phyloP scores from a whole-genome alignment of 208 protist genomes.

The Trypanosoma congolense region DNA sequence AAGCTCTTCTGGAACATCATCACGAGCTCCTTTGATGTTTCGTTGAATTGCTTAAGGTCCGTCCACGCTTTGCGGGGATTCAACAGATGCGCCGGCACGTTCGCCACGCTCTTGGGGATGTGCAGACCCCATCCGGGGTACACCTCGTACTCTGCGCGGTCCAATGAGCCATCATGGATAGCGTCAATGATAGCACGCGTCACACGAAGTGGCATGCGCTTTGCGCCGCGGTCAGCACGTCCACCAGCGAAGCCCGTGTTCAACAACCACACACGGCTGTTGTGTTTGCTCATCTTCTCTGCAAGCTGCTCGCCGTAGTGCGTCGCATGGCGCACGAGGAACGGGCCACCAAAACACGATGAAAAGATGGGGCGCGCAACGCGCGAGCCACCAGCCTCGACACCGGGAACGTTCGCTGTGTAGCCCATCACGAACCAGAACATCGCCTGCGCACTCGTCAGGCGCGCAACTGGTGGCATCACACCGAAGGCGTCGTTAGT shows the following conservation, averaged over 20 bases:
- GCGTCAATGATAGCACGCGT: conserved; percentile 94
- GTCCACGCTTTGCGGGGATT: conserved; percentile 88
- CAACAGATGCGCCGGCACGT: conserved; percentile 86
- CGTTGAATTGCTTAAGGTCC: conserved; percentile 80
- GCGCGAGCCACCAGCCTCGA: conserved; percentile 91
- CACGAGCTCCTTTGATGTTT: conserved; percentile 79
- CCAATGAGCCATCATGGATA: conserved; percentile 92
- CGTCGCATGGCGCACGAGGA: conserved; percentile 94
- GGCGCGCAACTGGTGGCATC: conserved; percentile 91
- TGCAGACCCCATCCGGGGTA: conserved; percentile 88
- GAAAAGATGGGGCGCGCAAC: conserved; percentile 92
- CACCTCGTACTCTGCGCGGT: conserved; percentile 48
- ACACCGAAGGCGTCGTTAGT: conserved; percentile 97
- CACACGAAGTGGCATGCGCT: conserved; percentile 89
- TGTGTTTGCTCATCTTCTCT: conserved; percentile 87
- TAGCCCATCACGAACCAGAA: conserved; percentile 94
- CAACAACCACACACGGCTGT: conserved; percentile 87
- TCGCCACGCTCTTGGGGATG: conserved; percentile 69
- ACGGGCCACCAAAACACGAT: conserved; percentile 93
- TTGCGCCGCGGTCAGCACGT: conserved; percentile 74
- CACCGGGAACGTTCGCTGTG: conserved; percentile 92
- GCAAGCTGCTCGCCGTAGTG: conserved; percentile 96
- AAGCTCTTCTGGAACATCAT: conserved; percentile 94
- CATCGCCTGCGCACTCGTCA: conserved; percentile 93
- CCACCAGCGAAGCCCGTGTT: conserved; percentile 95